These are phyloP conservation scores for Trichoderma oligosporum DNA, from an alignment of 2,329 filamentous ascomycete species.

Conservation along the genomic window DNA sequence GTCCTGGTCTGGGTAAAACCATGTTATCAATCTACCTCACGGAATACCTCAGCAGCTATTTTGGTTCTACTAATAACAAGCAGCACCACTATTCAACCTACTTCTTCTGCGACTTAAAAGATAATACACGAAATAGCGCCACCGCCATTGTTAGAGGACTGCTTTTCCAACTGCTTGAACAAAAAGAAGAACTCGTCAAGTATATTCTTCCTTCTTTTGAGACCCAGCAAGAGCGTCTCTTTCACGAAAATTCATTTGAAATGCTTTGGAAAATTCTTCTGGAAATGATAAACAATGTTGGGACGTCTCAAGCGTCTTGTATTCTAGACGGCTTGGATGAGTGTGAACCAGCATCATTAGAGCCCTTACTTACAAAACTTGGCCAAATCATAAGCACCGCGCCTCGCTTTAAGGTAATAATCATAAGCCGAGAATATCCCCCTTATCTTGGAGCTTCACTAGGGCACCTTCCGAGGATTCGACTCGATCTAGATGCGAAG, in stretches of 20 bases:
- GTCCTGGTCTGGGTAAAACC: constrained; percentile 3
- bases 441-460: not conserved
- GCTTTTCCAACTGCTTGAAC: not conserved
- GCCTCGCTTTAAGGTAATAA: not conserved
- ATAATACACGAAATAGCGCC: not conserved
- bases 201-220: not conserved
- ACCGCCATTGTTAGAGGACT: not conserved
- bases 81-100: not conserved
- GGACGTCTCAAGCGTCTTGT: not conserved
- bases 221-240: not conserved
- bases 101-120: not conserved
- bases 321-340: not conserved
- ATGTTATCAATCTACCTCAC: constrained; percentile 2
- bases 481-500: not conserved
- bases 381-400: not conserved
- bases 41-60: not conserved
- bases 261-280: not conserved
- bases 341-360: not conserved
- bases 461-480: not conserved
- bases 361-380: not conserved
- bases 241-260: not conserved
- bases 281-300: not conserved
- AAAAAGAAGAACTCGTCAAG: not conserved
- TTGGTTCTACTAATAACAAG: not conserved
- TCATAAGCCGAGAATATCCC: not conserved